Evolutionary conservation across 495 filamentous ascomycete species (phyloP), one percentile per base, ranked within the genome.

Genomic region (Immersiella caudata): DNA sequence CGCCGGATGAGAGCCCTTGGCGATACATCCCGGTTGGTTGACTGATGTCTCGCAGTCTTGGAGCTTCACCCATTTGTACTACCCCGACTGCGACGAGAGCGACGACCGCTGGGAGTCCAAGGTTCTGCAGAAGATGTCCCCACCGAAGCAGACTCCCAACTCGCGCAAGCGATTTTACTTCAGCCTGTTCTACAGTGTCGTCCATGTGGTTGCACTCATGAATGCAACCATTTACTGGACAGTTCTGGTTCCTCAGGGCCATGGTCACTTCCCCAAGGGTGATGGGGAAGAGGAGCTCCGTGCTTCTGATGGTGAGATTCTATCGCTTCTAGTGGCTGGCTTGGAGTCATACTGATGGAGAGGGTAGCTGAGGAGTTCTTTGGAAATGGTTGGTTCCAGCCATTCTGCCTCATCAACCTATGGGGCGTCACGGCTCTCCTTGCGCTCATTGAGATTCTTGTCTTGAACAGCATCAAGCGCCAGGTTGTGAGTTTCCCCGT

Each of bases 41-140:
- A 69, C 57, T 58, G n/a, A n/a, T 12, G 18, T 51, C n/a, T 29
- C 12, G 6, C 24, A 75, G 74, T 68, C 65, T 60, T 86, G 82
- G 84, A 83, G 81, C 16, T 79, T 81, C 54, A 80, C 82, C 71
- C 83, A 85, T 67, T 75, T 83, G 22, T 73, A 81, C 62, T 79
- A 75, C 56, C 82, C 79, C 22, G 76, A 77, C 57, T 51, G 72
- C 60, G 75, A 69, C 21, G 77, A 78, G 21, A 65, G 78, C 20
- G 58, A 73, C 33, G 64, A 54, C n/a, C n/a, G 66, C 0, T 69
- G 71, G 70, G 71, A 74, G 36, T 73, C 68, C 22, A 26, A 46
- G 14, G 54, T 77, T 12, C 68, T 79, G 49, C 75, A 70, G 18
- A 70, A 74, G 61, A 71, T 82, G 36, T 82, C 79, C 18, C 82